phyloP scores from a whole-genome alignment of 2,329 filamentous ascomycete genomes.

The Metarhizium robertsii region DNA sequence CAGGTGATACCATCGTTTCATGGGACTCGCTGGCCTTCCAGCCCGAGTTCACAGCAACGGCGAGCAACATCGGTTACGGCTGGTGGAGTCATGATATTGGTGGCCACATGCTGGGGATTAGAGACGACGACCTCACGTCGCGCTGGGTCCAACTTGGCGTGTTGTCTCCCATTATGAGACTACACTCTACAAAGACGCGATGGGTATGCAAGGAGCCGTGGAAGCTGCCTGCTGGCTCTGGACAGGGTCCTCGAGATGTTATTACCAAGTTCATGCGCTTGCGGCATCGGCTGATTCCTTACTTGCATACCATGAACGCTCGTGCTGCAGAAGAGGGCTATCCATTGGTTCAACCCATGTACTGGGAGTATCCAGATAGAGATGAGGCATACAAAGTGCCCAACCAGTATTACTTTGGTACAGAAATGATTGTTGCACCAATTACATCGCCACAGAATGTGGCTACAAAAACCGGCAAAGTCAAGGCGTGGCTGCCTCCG shows the following conservation, averaged over 20 bases:
- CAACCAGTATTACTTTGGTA: constrained; percentile 52
- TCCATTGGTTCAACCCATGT: constrained; percentile 51
- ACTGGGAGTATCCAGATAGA: constrained; percentile 46
- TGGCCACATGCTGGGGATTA: constrained; percentile 47
- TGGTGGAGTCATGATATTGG: constrained; percentile 64
- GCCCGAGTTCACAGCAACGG: constrained; percentile 57
- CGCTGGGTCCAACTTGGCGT: constrained; percentile 55
- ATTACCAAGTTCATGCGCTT: constrained; percentile 42
- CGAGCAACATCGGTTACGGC: constrained; percentile 57
- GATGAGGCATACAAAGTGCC: constrained; percentile 46
- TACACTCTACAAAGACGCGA: constrained; percentile 48
- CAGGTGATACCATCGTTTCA: constrained; percentile 48
- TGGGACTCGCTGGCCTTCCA: constrained; percentile 55
- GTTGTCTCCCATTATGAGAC: constrained; percentile 50
- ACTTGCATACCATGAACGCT: constrained; percentile 49
- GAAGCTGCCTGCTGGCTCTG: constrained; percentile 30
- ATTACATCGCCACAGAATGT: constrained; percentile 41
- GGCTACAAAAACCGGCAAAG: constrained; percentile 35
- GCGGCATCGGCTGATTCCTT: constrained; percentile 50
- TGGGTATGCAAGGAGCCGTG: constrained; percentile 57
- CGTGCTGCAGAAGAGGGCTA: constrained; percentile 32
- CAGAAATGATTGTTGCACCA: constrained; percentile 45
- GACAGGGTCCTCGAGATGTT: constrained; percentile 31
- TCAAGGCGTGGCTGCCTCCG: constrained; percentile 48
- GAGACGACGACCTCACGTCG: constrained; percentile 48